Percentiles rank a stretch among this genome's conserved stretches.
Conservation (phyloP, 371 early-diverging fungal species). For the Amoeboaphelidium occidentale region DNA sequence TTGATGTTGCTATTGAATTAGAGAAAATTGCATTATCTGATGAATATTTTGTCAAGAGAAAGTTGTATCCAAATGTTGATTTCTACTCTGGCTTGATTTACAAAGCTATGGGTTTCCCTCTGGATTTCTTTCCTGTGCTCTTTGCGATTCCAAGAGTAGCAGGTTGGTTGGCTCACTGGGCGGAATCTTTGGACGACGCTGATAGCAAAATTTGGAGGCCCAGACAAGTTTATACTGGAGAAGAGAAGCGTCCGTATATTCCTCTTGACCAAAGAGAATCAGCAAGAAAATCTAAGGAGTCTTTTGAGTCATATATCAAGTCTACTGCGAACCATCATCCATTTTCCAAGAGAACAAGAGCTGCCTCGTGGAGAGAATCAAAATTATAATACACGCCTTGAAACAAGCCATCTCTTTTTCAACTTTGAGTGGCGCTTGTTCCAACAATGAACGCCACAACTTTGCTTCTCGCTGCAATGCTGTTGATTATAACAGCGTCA, state of each 20-base stretch:
- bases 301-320: not conserved
- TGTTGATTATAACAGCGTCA: too few species aligned
- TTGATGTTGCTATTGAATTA: conserved; percentile 27
- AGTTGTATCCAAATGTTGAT: conserved; percentile 31
- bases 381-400: not conserved
- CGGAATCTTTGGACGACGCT: conserved; percentile 15
- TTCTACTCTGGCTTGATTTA: conserved; percentile 24
- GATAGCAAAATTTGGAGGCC: conserved; percentile 30
- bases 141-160: conserved; percentile 22
- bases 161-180: conserved; percentile 27
- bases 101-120: conserved; percentile 29
- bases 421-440: not conserved
- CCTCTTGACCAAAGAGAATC: conserved; percentile 10
- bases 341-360: not conserved
- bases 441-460: too few species aligned
- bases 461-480: too few species aligned
- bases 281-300: not conserved
- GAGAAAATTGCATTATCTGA: conserved; percentile 21
- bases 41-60: conserved; percentile 26
- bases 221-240: conserved; percentile 27
- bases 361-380: not conserved
- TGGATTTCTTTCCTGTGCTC: conserved; percentile 37
- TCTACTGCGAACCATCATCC: not conserved
- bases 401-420: not conserved
- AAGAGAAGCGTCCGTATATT: conserved; percentile 14